Percentiles rank a stretch among this genome's conserved stretches.
phyloP scores from a whole-genome alignment of 1,139 yeast genomes.

The Saccharomyces hybrid region DNA sequence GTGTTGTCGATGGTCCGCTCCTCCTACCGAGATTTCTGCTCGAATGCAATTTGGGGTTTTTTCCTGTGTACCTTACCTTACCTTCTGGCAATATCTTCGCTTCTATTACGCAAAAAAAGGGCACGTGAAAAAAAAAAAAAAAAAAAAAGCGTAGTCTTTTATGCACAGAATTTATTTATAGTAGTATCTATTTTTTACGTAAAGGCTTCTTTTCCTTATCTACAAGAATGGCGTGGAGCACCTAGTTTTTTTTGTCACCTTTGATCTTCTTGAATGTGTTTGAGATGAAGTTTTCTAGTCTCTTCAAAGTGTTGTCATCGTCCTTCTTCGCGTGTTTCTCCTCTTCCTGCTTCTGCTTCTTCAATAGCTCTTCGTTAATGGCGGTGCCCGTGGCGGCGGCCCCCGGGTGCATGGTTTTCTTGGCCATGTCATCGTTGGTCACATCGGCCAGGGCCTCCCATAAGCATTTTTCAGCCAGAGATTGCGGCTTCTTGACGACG shows the following conservation, averaged over 20 bases:
- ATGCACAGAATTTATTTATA: background rate
- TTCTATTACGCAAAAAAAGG: background rate
- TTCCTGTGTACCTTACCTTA: background rate
- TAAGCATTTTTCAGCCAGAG: conserved; percentile 85
- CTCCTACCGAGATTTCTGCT: background rate
- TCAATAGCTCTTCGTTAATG: conserved; percentile 14
- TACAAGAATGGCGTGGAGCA: background rate
- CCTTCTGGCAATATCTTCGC: background rate
- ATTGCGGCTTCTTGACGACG: conserved; percentile 62
- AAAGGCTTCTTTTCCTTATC: background rate
- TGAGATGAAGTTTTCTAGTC: conserved; percentile 56
- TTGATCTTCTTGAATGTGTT: conserved; percentile 53
- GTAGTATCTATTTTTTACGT: background rate
- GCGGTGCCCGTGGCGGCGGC: conserved; percentile 2
- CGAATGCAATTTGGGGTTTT: background rate
- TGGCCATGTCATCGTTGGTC: conserved; percentile 71
- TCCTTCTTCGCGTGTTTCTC: conserved; percentile 23
- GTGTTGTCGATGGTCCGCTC: background rate
- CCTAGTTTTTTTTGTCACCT: conserved; percentile 20
- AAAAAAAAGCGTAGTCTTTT: background rate
- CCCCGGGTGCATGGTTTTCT: conserved; percentile 36
- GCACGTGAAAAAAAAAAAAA: background rate
- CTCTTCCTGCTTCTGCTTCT: conserved; percentile 8
- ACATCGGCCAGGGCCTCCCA: conserved; percentile 94
- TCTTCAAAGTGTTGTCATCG: conserved; percentile 50